Evolutionary conservation across 2,329 filamentous ascomycete species (phyloP).

Genomic region (Talaromyces sp.): DNA sequence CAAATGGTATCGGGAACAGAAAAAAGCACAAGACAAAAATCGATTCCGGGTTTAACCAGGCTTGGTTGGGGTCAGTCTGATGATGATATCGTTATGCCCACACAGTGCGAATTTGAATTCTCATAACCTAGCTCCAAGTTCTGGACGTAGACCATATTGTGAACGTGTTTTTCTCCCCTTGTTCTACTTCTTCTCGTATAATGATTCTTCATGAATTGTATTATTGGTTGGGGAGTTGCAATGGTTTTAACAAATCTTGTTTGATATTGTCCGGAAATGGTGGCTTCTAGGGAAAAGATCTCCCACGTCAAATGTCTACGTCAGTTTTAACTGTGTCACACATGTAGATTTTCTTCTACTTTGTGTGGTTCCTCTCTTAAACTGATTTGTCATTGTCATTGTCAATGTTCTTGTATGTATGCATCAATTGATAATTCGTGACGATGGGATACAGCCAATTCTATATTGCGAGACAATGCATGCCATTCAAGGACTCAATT

Average conservation of each 20-base stretch:
- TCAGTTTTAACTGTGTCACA: not conserved
- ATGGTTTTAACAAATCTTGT: not conserved
- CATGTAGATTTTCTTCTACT: not conserved
- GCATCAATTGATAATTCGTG: not conserved
- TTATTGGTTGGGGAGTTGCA: conserved; percentile 6
- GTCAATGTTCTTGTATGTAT: not conserved
- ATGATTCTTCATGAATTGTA: conserved; percentile 12
- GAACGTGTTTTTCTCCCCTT: conserved; percentile 13
- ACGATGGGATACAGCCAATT: too few relatives aligned
- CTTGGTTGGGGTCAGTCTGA: not conserved
- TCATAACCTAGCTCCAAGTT: not conserved
- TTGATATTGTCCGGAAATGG: not conserved
- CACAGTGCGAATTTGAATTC: not conserved
- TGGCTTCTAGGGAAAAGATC: not conserved
- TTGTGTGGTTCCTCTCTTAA: not conserved
- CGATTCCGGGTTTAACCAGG: not conserved
- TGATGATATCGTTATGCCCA: not conserved
- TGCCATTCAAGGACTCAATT: not conserved
- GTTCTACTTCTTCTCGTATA: conserved; percentile 13
- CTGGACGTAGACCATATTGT: not conserved
- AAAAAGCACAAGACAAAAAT: not conserved
- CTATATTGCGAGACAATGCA: not conserved
- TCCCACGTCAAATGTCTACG: too few relatives aligned
- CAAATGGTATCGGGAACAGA: not conserved
- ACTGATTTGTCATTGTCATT: too few relatives aligned